phyloP scores from a whole-genome alignment of 106 monocot species.

The Dioscorea dumetorum region DNA sequence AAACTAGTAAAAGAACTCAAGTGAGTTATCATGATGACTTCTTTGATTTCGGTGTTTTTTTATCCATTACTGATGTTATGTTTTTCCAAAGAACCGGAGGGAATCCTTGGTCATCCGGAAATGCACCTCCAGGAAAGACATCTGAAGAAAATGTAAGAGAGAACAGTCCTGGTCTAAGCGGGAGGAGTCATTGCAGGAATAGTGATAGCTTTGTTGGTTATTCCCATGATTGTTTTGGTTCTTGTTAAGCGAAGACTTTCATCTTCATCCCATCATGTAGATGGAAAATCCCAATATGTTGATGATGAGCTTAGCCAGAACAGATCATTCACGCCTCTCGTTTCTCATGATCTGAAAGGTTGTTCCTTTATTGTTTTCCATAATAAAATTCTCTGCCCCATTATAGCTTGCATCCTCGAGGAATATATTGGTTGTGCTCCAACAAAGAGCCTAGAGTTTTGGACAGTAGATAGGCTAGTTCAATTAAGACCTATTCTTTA shows the following conservation, averaged over 20 bases:
- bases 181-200: constrained; percentile 34
- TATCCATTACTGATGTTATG: background rate
- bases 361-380: background rate
- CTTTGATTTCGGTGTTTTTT: background rate
- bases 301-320: constrained; percentile 31
- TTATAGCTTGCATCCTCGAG: no score
- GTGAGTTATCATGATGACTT: constrained; percentile 23
- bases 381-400: no score
- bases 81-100: constrained; percentile 40
- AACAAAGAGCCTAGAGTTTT: no score
- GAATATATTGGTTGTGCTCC: no score
- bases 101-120: constrained; percentile 62
- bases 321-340: constrained; percentile 28
- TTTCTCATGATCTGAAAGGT: constrained; percentile 34
- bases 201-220: constrained; percentile 30
- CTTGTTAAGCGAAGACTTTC: constrained; percentile 31
- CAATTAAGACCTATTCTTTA: no score
- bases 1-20: constrained; percentile 39
- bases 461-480: no score
- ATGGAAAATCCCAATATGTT: constrained; percentile 31
- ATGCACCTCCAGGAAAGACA: constrained; percentile 33
- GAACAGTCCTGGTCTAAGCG: constrained; percentile 17
- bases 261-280: constrained; percentile 25
- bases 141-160: constrained; percentile 3
- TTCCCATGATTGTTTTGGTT: constrained; percentile 25